A percentile compares a stretch with the other conserved stretches of the same genome.
Evolutionary conservation across 108 stramenopile species (phyloP).

Genomic region (Phaeodactylum tricornutum): DNA sequence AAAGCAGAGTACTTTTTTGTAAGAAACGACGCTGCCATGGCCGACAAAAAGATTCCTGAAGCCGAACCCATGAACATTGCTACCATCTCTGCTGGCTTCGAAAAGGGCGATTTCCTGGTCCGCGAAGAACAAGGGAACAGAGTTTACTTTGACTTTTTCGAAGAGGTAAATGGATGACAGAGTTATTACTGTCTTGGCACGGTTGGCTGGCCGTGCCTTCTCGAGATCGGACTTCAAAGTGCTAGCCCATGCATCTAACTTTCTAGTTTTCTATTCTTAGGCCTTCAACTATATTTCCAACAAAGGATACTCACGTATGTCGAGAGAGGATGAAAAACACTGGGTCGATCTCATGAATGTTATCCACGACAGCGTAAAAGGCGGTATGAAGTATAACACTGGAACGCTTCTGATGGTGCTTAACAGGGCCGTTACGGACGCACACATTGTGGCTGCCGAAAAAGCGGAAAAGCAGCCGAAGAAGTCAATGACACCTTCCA

Average conservation of each 20-base stretch:
- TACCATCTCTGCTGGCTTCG: conserved; percentile 81
- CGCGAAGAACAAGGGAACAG: conserved; percentile 84
- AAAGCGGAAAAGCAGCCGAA: conserved; percentile 13
- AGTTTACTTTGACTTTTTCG: conserved; percentile 83
- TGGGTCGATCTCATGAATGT: conserved; percentile 84
- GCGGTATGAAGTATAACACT: conserved; percentile 87
- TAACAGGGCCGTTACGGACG: conserved; percentile 44
- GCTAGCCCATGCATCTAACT: not conserved
- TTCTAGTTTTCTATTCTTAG: conserved; percentile 17
- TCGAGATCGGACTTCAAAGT: not conserved
- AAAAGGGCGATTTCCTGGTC: conserved; percentile 86
- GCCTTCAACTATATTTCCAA: conserved; percentile 87
- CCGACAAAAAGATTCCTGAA: conserved; percentile 1
- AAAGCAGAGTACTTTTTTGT: no score
- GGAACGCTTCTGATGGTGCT: conserved; percentile 82
- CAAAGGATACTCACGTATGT: conserved; percentile 84
- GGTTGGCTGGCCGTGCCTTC: not conserved
- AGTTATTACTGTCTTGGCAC: no score
- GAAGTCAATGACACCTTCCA: conserved; percentile 20
- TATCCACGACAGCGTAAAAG: conserved; percentile 74
- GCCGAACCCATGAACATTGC: conserved; percentile 50
- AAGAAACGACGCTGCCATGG: conserved; percentile 1
- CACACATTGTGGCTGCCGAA: conserved; percentile 4
- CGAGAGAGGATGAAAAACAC: conserved; percentile 67
- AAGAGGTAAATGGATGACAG: conserved; percentile 74